A percentile compares a stretch with the other conserved stretches of the same genome.
Evolutionary conservation across 108 stramenopile species (phyloP).

Genomic region (Discostella stelligeroides): DNA sequence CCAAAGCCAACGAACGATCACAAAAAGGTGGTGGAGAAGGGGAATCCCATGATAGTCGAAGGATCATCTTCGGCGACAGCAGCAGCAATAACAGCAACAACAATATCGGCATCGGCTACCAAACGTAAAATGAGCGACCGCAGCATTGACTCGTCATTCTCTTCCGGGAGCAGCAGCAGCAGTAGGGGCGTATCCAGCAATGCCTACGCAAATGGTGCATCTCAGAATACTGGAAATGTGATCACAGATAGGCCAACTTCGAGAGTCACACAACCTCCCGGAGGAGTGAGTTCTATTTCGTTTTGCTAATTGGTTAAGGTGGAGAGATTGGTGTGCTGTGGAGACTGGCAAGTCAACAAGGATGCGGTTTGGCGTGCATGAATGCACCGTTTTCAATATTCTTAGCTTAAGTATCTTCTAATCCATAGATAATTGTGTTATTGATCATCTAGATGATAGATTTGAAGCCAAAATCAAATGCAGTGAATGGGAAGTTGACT

Average conservation of each 20-base stretch:
- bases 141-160: background rate
- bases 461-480: too few species aligned
- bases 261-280: constrained; percentile 67
- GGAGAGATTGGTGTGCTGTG: too few species aligned
- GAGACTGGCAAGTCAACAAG: too few species aligned
- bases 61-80: too few species aligned
- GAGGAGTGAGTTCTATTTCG: constrained; percentile 55
- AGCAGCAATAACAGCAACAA: constrained; percentile 22
- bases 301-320: constrained; percentile 37
- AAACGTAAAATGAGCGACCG: constrained; percentile 1
- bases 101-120: background rate
- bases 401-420: too few species aligned
- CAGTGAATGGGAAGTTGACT: too few species aligned
- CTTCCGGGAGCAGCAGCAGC: too few species aligned
- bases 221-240: constrained; percentile 70
- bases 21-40: constrained; percentile 41
- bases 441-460: too few species aligned
- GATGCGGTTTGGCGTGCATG: too few species aligned
- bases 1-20: background rate
- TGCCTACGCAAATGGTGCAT: constrained; percentile 62
- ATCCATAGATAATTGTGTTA: too few species aligned
- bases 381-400: too few species aligned
- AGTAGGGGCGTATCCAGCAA: constrained; percentile 53
- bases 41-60: constrained; percentile 22
- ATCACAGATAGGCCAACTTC: constrained; percentile 76